Percentiles rank a stretch among this genome's conserved stretches.
These are phyloP conservation scores for Achaetomium macrosporum DNA, from an alignment of 2,329 filamentous ascomycete species.

Conservation along the genomic window DNA sequence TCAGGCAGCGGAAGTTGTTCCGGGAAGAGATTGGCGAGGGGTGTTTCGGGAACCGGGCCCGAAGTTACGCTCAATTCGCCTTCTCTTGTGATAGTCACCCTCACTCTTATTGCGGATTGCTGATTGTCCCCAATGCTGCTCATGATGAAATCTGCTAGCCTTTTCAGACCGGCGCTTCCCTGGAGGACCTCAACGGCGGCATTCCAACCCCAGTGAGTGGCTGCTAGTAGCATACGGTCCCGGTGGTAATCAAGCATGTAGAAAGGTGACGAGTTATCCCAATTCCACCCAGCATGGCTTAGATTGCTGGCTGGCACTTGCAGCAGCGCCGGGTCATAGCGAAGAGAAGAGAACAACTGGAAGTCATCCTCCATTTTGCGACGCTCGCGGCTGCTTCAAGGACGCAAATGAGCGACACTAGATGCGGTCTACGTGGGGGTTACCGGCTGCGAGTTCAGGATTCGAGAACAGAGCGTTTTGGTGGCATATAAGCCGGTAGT, in stretches of 20 bases:
- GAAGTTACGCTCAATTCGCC: slow-evolving; percentile 42
- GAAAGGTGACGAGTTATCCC: slow-evolving; percentile 51
- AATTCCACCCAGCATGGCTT: slow-evolving; percentile 47
- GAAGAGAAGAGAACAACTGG: slow-evolving; percentile 63
- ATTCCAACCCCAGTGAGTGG: slow-evolving; percentile 51
- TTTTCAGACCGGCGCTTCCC: slow-evolving; percentile 41
- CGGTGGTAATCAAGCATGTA: slow-evolving; percentile 78
- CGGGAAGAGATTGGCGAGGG: slow-evolving; percentile 41
- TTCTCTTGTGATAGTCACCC: slow-evolving; percentile 46
- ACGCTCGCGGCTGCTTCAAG: not conserved
- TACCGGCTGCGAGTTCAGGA: too few species aligned
- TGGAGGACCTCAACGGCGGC: slow-evolving; percentile 39
- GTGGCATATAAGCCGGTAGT: too few species aligned
- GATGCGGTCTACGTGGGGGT: too few species aligned
- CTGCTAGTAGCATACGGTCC: slow-evolving; percentile 66
- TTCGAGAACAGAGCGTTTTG: too few species aligned
- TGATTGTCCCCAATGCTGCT: slow-evolving; percentile 25
- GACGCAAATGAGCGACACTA: not conserved
- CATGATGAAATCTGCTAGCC: slow-evolving; percentile 37
- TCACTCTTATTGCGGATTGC: slow-evolving; percentile 42
- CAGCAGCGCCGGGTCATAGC: slow-evolving; percentile 59
- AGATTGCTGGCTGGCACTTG: slow-evolving; percentile 34
- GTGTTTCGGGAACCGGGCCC: slow-evolving; percentile 46
- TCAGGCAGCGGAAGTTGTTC: slow-evolving; percentile 15
- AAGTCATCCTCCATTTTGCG: slow-evolving; percentile 37